Base-by-base conservation (phyloP, 2,329 filamentous ascomycete genomes). In the Neonectria faginata region DNA sequence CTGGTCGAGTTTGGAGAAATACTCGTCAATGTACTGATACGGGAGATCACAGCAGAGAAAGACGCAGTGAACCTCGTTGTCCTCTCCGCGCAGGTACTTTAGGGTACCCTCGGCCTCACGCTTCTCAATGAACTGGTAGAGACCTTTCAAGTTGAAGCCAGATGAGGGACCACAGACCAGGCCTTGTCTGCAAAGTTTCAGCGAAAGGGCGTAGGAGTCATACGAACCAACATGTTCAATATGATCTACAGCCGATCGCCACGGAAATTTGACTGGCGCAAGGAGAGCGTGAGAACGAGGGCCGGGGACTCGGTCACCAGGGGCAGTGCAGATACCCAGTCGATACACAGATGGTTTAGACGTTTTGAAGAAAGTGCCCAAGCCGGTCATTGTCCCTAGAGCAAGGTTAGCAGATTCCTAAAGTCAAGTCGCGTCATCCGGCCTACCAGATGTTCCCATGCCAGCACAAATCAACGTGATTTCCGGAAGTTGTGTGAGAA, bases 1-100 rank as follows among this genome's bases (percentile, higher is more conserved):
- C 25, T 25, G 25, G 25, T 25, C 25, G 25, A 25, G 25, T 25
- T 25, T 25, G 25, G 25, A 25, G 25, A 88, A 89, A 70, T 89
- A 89, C 67, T 86, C 85, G 25, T 82, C 79, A 48, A 89, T 82
- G 64, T 89, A 89, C 71, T 89, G 87, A 67, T 90, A 89, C 0
- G 88, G 88, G 27, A 90, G 67, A 61, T 90, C 88, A 62, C 87
- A 89, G 75, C 87, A 90, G 3, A 89, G 74, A 73, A 90, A 90
- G 0, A 87, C 86, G 50, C 84, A 87, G 64, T 84, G 80, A 2
- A 85, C 78, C 54, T 81, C 76, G 1, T 84, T 84, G 33, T 83
- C 79, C 0, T 77, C 72, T 0, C 81, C 82, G 0, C 25, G 80
- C 78, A 1, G 88, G 73, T 10, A 83, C 77, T 1, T 73, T 39